Percentiles rank a stretch among this genome's conserved stretches.
Evolutionary conservation across 805 yeast species (phyloP).

Genomic region (Lipomyces spencermartinsiae): DNA sequence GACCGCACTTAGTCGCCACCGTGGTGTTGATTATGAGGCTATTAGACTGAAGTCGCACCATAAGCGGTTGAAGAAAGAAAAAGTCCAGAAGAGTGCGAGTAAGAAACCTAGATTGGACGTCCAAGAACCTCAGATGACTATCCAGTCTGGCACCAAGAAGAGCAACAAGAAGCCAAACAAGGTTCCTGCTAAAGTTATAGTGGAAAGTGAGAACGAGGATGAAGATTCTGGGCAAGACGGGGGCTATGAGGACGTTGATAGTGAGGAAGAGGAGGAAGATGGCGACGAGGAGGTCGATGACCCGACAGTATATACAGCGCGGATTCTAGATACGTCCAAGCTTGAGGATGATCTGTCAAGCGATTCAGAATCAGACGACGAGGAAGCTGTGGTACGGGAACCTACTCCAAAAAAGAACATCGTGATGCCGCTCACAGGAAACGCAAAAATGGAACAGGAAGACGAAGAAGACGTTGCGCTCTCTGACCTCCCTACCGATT

Average conservation of each 20-base stretch:
- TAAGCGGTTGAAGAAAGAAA: conserved; percentile 53
- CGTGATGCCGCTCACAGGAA: conserved; percentile 52
- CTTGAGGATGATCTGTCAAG: conserved; percentile 41
- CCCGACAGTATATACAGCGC: conserved; percentile 43
- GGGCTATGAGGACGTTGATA: conserved; percentile 55
- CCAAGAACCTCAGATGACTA: neutral
- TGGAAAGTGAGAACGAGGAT: conserved; percentile 41
- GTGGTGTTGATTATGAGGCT: conserved; percentile 29
- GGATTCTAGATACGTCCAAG: conserved; percentile 41
- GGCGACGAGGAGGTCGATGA: conserved; percentile 42
- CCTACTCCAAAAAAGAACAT: conserved; percentile 42
- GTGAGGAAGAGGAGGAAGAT: conserved; percentile 48
- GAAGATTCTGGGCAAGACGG: conserved; percentile 46
- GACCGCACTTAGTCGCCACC: conserved; percentile 28
- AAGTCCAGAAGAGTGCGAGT: conserved; percentile 55
- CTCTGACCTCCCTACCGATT: conserved; percentile 49
- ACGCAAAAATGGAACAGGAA: conserved; percentile 57
- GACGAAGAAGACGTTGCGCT: conserved; percentile 54
- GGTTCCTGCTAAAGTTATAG: conserved; percentile 6
- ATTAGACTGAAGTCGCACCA: conserved; percentile 17
- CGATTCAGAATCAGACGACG: conserved; percentile 48
- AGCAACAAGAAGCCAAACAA: conserved; percentile 12
- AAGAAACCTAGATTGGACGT: conserved; percentile 43
- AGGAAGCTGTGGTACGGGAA: conserved; percentile 46
- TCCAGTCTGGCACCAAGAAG: neutral